Conservation (phyloP, 2,329 filamentous ascomycete species). For the Polytolypa hystricis region DNA sequence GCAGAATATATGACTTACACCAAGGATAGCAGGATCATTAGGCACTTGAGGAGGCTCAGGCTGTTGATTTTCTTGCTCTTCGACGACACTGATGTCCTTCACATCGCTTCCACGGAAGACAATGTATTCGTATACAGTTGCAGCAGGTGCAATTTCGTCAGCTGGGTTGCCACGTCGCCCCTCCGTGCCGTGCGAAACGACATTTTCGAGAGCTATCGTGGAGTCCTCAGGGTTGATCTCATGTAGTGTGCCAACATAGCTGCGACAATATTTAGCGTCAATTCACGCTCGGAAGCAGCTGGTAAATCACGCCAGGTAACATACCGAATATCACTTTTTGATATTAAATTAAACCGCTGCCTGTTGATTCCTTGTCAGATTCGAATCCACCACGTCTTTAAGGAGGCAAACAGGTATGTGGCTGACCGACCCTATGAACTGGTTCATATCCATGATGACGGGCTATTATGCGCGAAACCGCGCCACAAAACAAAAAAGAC, state of each 20-base stretch:
- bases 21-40: slow-evolving; percentile 91
- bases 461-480: slow-evolving; percentile 21
- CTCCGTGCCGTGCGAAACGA: slow-evolving; percentile 88
- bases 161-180: slow-evolving; percentile 67
- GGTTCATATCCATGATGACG: slow-evolving; percentile 38
- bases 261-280: slow-evolving; percentile 40
- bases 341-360: slow-evolving; percentile 91
- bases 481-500: slow-evolving; percentile 13
- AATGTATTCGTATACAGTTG: slow-evolving; percentile 95
- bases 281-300: slow-evolving; percentile 9
- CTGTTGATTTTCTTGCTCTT: slow-evolving; percentile 62
- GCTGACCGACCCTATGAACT: slow-evolving; percentile 39
- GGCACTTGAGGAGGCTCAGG: slow-evolving; percentile 68
- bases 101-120: slow-evolving; percentile 97
- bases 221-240: slow-evolving; percentile 97
- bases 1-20: slow-evolving; percentile 65
- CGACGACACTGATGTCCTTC: slow-evolving; percentile 91
- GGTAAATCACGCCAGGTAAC: slow-evolving; percentile 24
- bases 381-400: too few species aligned
- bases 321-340: slow-evolving; percentile 93
- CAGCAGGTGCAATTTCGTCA: slow-evolving; percentile 72
- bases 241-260: slow-evolving; percentile 90
- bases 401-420: slow-evolving; percentile 11
- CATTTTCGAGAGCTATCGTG: slow-evolving; percentile 93
- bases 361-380: slow-evolving; percentile 38